Percentiles rank a stretch among this genome's conserved stretches.
Conservation (phyloP, 352 stramenopile species). For the Phytophthora tubulina region DNA sequence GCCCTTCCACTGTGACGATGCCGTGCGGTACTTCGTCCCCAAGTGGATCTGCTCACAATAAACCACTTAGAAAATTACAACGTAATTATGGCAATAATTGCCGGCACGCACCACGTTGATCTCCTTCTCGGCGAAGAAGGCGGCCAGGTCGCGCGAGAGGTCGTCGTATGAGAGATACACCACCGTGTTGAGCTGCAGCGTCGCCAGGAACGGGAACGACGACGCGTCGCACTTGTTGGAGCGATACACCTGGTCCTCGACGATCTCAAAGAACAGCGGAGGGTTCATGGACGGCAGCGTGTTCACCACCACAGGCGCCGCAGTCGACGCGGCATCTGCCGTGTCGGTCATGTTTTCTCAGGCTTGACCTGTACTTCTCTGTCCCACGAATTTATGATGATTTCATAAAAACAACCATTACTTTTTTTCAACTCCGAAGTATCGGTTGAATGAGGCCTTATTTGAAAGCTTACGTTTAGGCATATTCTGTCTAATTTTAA, state of each 20-base stretch:
- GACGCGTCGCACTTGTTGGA: slow-evolving; percentile 90
- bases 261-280: slow-evolving; percentile 90
- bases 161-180: slow-evolving; percentile 90
- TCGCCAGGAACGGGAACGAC: slow-evolving; percentile 85
- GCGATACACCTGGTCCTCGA: slow-evolving; percentile 85
- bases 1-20: slow-evolving; percentile 69
- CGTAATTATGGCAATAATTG: not conserved
- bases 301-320: slow-evolving; percentile 47
- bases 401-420: no score
- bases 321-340: slow-evolving; percentile 13
- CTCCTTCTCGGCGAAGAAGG: slow-evolving; percentile 87
- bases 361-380: no score
- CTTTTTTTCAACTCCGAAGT: no score
- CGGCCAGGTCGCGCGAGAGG: slow-evolving; percentile 75
- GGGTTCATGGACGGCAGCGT: slow-evolving; percentile 84
- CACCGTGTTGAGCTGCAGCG: slow-evolving; percentile 85
- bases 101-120: slow-evolving; percentile 66
- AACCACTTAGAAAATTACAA: slow-evolving; percentile 2
- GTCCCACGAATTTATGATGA: no score
- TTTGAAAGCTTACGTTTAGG: no score
- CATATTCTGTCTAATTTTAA: no score
- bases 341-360: slow-evolving; percentile 29
- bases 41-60: slow-evolving; percentile 69
- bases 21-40: slow-evolving; percentile 81
- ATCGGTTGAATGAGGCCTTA: no score